These are phyloP conservation scores for Fusarium sulawesiense DNA, from an alignment of 2,329 filamentous ascomycete genomes.

Conservation along the genomic window DNA sequence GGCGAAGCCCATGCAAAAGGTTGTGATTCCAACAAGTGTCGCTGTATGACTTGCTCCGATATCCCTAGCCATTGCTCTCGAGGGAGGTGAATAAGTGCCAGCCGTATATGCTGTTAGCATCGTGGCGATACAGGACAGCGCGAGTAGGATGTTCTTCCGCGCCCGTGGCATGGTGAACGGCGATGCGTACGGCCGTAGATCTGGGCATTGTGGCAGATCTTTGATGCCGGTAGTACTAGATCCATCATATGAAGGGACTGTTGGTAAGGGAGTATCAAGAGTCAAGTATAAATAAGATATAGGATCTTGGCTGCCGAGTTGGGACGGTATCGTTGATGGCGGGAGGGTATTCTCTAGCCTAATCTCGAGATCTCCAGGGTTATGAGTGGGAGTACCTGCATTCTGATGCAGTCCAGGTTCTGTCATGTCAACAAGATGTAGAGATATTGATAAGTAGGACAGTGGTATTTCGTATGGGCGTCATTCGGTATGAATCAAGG, in stretches of 20 bases:
- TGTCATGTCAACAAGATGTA: constrained; percentile 22
- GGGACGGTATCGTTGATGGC: constrained; percentile 13
- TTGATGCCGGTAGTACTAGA: constrained; percentile 29
- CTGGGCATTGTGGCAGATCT: constrained; percentile 67
- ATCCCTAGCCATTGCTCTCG: constrained; percentile 71
- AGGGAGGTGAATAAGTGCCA: constrained; percentile 80
- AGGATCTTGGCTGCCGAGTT: constrained; percentile 33
- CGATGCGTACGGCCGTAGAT: constrained; percentile 73
- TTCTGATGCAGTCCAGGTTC: constrained; percentile 13
- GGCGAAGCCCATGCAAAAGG: constrained; percentile 84
- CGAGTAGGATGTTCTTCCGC: constrained; percentile 77
- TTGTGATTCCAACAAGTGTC: constrained; percentile 80
- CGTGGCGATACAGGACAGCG: constrained; percentile 80
- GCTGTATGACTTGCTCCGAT: constrained; percentile 74
- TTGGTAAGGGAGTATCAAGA: constrained; percentile 54
- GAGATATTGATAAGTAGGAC: not conserved
- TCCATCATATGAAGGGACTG: constrained; percentile 36
- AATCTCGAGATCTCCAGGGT: constrained; percentile 37
- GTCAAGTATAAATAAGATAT: constrained; percentile 57
- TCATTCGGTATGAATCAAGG: not conserved
- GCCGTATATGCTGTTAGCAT: constrained; percentile 83
- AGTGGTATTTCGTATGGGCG: not conserved
- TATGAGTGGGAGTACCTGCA: constrained; percentile 8
- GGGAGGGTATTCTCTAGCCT: constrained; percentile 18
- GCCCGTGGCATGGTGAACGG: constrained; percentile 78